Conservation (phyloP, 2,329 filamentous ascomycete species). For the Juglanconis juglandina region DNA sequence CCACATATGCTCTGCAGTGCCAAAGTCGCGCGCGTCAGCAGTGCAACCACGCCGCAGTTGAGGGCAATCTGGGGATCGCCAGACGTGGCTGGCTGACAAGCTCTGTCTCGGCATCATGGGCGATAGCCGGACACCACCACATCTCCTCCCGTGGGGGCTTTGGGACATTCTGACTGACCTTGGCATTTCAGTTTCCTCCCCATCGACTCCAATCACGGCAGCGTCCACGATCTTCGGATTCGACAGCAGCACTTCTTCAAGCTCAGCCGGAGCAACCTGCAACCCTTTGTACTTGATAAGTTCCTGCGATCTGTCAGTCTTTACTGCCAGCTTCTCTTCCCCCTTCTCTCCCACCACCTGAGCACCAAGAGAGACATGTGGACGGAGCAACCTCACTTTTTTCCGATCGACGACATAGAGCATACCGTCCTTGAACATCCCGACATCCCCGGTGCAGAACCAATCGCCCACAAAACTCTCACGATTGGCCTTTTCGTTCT, state of each 20-base stretch:
- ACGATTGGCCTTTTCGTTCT: conserved; percentile 62
- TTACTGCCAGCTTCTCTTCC: background rate
- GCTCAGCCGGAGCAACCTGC: conserved; percentile 65
- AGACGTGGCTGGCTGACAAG: background rate
- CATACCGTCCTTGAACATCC: conserved; percentile 64
- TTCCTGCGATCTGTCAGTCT: conserved; percentile 42
- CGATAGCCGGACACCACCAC: background rate
- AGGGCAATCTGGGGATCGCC: background rate
- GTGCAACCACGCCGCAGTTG: background rate
- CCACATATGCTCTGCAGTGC: conserved; percentile 22
- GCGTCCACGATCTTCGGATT: conserved; percentile 49
- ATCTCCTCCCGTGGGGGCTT: background rate
- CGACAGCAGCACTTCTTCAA: conserved; percentile 46
- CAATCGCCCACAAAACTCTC: conserved; percentile 59
- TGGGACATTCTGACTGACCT: conserved; percentile 42
- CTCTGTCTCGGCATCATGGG: background rate
- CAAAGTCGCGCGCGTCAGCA: background rate
- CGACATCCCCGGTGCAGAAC: conserved; percentile 79
- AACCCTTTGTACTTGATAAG: conserved; percentile 60
- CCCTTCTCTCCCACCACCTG: background rate
- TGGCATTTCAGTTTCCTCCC: conserved; percentile 43
- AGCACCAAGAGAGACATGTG: background rate
- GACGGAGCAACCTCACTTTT: conserved; percentile 43
- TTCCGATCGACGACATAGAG: conserved; percentile 80
- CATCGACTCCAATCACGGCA: conserved; percentile 58